These are phyloP conservation scores for Rubia occidens DNA, from an alignment of 305 asterid species.

Conservation along the genomic window DNA sequence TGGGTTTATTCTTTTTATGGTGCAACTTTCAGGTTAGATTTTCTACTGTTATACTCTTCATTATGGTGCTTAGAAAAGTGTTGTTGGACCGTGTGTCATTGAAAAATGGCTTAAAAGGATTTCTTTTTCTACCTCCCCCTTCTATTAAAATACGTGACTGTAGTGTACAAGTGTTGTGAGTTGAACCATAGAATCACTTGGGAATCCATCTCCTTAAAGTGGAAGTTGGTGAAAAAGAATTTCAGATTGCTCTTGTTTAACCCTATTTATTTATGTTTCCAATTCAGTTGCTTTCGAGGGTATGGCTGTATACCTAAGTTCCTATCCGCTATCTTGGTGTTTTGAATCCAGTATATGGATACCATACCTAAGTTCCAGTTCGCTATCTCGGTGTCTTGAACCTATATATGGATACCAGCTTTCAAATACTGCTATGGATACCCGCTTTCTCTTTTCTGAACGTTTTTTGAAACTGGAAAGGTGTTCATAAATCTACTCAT, in stretches of 20 bases:
- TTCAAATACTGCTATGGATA: neutral
- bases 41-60: neutral
- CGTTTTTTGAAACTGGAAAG: neutral
- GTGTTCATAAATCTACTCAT: neutral
- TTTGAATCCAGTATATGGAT: neutral
- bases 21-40: neutral
- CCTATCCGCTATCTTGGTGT: no score
- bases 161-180: neutral
- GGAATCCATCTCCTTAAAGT: neutral
- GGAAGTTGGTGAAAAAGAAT: neutral
- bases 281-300: neutral
- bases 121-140: neutral
- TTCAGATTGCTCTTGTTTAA: neutral
- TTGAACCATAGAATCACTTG: neutral
- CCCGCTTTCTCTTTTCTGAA: conserved; percentile 3
- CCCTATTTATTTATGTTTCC: neutral
- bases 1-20: neutral
- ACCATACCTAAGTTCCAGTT: neutral
- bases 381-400: neutral
- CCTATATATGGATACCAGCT: neutral
- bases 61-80: neutral
- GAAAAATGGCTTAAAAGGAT: neutral
- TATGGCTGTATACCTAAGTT: neutral
- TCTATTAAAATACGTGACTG: neutral
- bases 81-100: neutral